Conservation (phyloP, 257 asterid genomes). For the Voacanga thouarsii region DNA sequence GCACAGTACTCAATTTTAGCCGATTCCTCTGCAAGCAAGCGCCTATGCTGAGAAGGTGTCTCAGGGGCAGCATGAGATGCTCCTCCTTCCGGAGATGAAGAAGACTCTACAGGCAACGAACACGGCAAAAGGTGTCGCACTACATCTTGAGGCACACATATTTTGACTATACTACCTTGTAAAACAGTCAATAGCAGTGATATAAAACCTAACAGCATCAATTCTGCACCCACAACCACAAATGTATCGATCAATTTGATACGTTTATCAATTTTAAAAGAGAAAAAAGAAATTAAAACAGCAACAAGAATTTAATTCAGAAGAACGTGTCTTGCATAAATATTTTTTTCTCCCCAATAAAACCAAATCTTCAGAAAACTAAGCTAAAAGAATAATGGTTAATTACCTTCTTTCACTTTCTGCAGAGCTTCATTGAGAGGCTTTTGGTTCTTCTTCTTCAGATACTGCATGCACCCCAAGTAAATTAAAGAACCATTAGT, state of each 20-base stretch:
- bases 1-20: slow-evolving; percentile 29
- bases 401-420: slow-evolving; percentile 46
- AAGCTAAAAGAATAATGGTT: neutral
- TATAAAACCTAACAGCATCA: slow-evolving; percentile 56
- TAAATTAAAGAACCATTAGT: neutral
- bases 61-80: slow-evolving; percentile 12
- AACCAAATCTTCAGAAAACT: neutral
- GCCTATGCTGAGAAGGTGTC: slow-evolving; percentile 21
- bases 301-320: too few relatives aligned
- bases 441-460: slow-evolving; percentile 42
- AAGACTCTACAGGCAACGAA: slow-evolving; percentile 12
- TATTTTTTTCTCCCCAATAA: neutral
- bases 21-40: slow-evolving; percentile 28
- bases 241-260: neutral
- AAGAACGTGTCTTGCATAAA: neutral
- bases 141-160: slow-evolving; percentile 29
- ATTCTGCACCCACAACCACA: slow-evolving; percentile 31
- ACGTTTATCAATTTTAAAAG: neutral
- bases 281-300: neutral
- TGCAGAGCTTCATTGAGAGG: slow-evolving; percentile 44
- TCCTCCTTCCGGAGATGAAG: slow-evolving; percentile 22
- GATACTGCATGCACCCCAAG: slow-evolving; percentile 24
- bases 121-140: slow-evolving; percentile 39
- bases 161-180: slow-evolving; percentile 29
- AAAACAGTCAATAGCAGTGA: slow-evolving; percentile 42